These are phyloP conservation scores for Ananas comosus DNA, from an alignment of 176 grass and related monocot genomes.

Conservation along the genomic window DNA sequence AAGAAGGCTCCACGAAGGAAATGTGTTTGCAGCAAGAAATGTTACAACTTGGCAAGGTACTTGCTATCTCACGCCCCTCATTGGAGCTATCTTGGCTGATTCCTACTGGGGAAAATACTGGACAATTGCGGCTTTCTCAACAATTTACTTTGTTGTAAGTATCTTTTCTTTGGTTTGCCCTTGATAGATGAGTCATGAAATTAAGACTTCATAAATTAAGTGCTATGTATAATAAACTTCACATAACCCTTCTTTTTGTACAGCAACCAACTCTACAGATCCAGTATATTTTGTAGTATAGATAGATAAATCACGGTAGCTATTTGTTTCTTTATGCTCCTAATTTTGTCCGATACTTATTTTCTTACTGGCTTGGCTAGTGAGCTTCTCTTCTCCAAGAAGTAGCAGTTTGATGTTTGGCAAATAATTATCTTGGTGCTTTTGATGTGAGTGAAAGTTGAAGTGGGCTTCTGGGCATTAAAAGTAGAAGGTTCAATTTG, in stretches of 20 bases:
- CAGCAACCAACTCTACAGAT: no score
- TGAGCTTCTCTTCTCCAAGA: no score
- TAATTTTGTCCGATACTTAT: no score
- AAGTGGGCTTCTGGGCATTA: no score
- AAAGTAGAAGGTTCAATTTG: neutral
- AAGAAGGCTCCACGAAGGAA: slow-evolving; percentile 57
- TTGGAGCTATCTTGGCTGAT: slow-evolving; percentile 83
- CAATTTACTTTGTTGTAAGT: slow-evolving; percentile 79
- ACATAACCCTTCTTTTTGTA: neutral
- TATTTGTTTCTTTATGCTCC: no score
- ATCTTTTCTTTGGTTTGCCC: neutral
- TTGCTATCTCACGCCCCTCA: slow-evolving; percentile 80
- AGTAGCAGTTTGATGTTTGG: no score
- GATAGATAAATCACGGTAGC: no score
- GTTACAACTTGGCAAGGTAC: slow-evolving; percentile 86
- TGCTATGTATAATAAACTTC: neutral
- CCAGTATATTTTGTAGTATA: no score
- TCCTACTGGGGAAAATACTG: slow-evolving; percentile 71
- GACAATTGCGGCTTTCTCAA: slow-evolving; percentile 75
- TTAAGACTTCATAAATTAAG: neutral
- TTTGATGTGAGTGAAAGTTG: no score
- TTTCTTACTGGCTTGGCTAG: no score
- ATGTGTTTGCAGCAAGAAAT: slow-evolving; percentile 70
- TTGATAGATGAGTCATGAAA: slow-evolving; percentile 3
- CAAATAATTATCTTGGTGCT: no score